Evolutionary conservation across 108 stramenopile species (phyloP), one percentile per base, ranked within the genome.

Genomic region (Fragilaria radians): DNA sequence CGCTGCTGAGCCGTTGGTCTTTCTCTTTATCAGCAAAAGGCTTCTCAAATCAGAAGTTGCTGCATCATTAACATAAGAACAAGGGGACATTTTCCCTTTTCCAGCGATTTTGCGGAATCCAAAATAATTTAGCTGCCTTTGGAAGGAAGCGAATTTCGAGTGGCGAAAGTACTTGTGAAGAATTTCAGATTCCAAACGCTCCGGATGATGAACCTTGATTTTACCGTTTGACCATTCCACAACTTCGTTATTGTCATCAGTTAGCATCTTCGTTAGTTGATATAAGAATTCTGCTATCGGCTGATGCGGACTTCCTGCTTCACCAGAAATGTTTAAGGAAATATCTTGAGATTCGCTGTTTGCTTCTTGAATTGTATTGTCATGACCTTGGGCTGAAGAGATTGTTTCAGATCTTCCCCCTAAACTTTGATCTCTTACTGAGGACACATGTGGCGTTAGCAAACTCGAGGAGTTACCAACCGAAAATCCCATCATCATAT

Each of bases 51-150:
- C 93, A 9, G 76, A 70, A 4, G 81, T 94, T 47, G 89, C 88
- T 24, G 79, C 67, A 46, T 90, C 88, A 61, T 94, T 94, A 60
- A 94, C 87, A 66, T 94, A 94, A 4, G 89, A 91, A 63, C 93
- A 94, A 17, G 93, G 89, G 9, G 82, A 78, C 93, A 94, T 94
- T 61, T 94, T 94, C 7, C 93, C 93, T 65, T 94, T 94, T 18
- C 93, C 93, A 14, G 89, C 89, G 48, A 94, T 89, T 57, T 94
- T 94, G 4, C 93, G 72, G 57, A 94, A 94, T 25, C 93, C 93
- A 61, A 94, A 94, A 71, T 94, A 94, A 63, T 89, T 94, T 63
- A 94, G 71, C 57, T 94, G 93, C 19, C 93, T 67, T 64, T 92
- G 91, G 50, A 93, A 93, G 42, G 79, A 81, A 28, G 88, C 82